Evolutionary conservation across 176 grass and related monocot species (phyloP).

Genomic region (Hordeum marinum): DNA sequence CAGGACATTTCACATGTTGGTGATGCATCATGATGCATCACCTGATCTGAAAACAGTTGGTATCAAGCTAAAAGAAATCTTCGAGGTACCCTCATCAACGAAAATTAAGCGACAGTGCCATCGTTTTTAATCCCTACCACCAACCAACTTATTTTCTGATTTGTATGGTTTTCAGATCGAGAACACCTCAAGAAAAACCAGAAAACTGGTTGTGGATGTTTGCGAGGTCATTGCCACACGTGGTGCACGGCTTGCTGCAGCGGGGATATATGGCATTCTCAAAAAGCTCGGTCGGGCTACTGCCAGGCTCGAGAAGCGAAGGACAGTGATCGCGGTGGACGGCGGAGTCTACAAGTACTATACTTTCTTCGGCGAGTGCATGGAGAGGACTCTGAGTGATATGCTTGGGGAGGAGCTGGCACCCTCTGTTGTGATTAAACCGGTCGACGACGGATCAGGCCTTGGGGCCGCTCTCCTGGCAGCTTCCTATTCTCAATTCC

Average conservation of each 20-base stretch:
- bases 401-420: constrained; percentile 44
- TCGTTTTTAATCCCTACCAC: not conserved
- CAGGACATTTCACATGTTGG: constrained; percentile 45
- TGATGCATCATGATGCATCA: constrained; percentile 50
- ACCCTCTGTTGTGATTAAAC: constrained; percentile 36
- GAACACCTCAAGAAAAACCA: constrained; percentile 29
- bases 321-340: constrained; percentile 52
- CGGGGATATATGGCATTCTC: constrained; percentile 36
- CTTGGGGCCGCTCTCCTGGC: constrained; percentile 46
- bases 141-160: not conserved
- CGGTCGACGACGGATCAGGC: constrained; percentile 39
- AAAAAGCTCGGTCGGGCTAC: constrained; percentile 37
- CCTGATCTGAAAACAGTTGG: constrained; percentile 45
- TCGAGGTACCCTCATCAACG: constrained; percentile 15
- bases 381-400: constrained; percentile 42
- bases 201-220: constrained; percentile 40
- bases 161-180: constrained; percentile 27
- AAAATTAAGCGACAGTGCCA: not conserved
- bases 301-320: not conserved
- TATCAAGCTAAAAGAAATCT: constrained; percentile 43
- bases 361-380: constrained; percentile 31
- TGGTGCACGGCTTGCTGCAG: constrained; percentile 40
- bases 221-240: constrained; percentile 35
- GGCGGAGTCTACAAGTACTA: constrained; percentile 55
- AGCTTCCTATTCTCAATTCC: constrained; percentile 40